Base-by-base conservation (phyloP, 2,329 filamentous ascomycete species). In the Colletotrichum sp. region DNA sequence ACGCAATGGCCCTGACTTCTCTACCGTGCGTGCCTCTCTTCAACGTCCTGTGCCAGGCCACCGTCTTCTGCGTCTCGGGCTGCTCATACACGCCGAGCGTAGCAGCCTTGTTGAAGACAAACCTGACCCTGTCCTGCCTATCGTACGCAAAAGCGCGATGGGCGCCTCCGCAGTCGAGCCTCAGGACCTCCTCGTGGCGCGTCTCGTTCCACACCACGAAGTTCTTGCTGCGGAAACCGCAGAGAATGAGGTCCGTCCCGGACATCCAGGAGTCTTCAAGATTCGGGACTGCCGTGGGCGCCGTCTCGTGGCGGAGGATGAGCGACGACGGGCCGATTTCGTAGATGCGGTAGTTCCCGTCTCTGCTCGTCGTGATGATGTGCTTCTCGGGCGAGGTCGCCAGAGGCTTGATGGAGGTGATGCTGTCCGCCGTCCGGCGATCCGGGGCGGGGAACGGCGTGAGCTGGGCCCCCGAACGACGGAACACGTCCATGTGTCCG, bases 131-230 rank as follows among this genome's bases (percentile, higher is more conserved):
- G 18, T 83, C 82, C 9, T 80, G 71, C 28, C 81, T 77, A 74
- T 82, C 78, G 72, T 84, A 83, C n/a, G 91, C 90, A 89, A 95
- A 98, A 36, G 90, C 93, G 71, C 96, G 91, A 81, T 98, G 95
- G 0, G 93, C 93, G 39, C 96, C 96, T 71, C 96, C 96, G 81
- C 96, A 98, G 65, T 96, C 93, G 34, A 98, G 89, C 1, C 88
- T 89, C 71, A 93, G 90, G 18, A 96, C 83, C 80, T 96, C 94
- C 72, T 92, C 90, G 74, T 95, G 92, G 3, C 87, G 87, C 0
- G 91, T 92, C 81, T 95, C 92, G 82, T 98, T 95, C 91, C 95
- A 97, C 12, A 96, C 90, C 14, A 98, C 87, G 81, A 99, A 98
- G 63, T 92, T 88, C 77, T 92, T 95, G 81, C 94, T 92, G 71